Percentiles rank a stretch among this genome's conserved stretches.
Conservation (phyloP, 495 filamentous ascomycete genomes). For the Aspergillus conjunctus region DNA sequence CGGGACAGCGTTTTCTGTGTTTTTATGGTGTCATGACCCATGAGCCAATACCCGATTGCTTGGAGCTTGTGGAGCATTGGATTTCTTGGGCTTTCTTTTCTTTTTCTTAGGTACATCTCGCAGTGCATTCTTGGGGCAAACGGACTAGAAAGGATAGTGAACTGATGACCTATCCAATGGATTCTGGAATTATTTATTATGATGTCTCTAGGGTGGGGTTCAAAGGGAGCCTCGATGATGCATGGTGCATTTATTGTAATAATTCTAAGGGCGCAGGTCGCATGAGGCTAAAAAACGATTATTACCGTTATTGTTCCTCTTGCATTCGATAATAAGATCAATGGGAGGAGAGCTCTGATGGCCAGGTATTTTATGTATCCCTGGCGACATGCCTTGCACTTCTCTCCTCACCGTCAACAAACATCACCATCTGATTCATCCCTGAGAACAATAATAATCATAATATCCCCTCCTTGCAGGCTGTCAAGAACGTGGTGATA, state of each 20-base stretch:
- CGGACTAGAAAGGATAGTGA: not conserved
- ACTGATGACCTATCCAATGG: conserved; percentile 15
- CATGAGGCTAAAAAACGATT: conserved; percentile 5
- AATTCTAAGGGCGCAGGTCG: not conserved
- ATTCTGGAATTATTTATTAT: conserved; percentile 3
- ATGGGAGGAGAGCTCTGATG: not conserved
- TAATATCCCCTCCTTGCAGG: not conserved
- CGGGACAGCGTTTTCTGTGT: conserved; percentile 13
- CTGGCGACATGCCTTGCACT: not conserved
- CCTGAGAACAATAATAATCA: too few relatives aligned
- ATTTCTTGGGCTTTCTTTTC: conserved; percentile 17
- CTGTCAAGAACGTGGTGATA: conserved; percentile 1
- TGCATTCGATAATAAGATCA: not conserved
- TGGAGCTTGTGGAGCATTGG: conserved; percentile 19
- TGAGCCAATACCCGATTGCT: conserved; percentile 27
- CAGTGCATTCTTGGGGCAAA: conserved; percentile 1
- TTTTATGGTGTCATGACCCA: conserved; percentile 16
- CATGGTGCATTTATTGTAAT: not conserved
- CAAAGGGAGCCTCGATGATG: conserved; percentile 1
- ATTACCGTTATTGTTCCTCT: not conserved
- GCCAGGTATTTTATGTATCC: not conserved
- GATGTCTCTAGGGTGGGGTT: not conserved
- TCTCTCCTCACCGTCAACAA: not conserved
- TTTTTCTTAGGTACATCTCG: conserved; percentile 8
- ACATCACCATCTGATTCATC: not conserved